Evolutionary conservation across 352 stramenopile genomes (phyloP).

Genomic region (Peronosclerospora sorghi): DNA sequence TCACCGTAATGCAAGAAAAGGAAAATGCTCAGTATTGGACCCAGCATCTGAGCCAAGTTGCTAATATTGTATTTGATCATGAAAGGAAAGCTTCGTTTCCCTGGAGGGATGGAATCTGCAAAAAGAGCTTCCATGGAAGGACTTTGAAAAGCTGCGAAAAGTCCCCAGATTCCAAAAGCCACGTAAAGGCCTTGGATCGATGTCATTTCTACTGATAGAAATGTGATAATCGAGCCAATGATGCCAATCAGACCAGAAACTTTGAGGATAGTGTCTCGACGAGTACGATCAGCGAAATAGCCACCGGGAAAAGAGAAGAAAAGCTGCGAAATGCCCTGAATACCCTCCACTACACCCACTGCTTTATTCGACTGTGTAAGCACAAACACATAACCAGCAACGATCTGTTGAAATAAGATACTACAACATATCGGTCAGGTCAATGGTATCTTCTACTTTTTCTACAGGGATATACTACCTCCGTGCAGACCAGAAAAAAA

Average conservation of each 20-base stretch:
- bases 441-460: neutral
- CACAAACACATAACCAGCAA: slow-evolving; percentile 39
- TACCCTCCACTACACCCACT: slow-evolving; percentile 28
- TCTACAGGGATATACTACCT: neutral
- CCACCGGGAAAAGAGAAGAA: slow-evolving; percentile 42
- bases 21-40: slow-evolving; percentile 40
- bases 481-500: neutral
- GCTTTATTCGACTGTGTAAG: slow-evolving; percentile 40
- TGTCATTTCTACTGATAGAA: neutral
- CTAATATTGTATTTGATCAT: neutral
- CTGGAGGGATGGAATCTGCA: slow-evolving; percentile 64
- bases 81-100: slow-evolving; percentile 43
- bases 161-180: slow-evolving; percentile 65
- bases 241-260: neutral
- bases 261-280: slow-evolving; percentile 22
- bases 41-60: neutral
- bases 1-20: slow-evolving; percentile 70
- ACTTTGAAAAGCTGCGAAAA: slow-evolving; percentile 66
- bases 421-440: neutral
- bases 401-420: neutral
- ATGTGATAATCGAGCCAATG: neutral
- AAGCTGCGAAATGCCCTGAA: slow-evolving; percentile 45
- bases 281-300: slow-evolving; percentile 37
- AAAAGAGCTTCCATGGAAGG: slow-evolving; percentile 75
- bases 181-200: slow-evolving; percentile 24